Conservation (phyloP, 345 rosid species). For the Salix koriyanagi region DNA sequence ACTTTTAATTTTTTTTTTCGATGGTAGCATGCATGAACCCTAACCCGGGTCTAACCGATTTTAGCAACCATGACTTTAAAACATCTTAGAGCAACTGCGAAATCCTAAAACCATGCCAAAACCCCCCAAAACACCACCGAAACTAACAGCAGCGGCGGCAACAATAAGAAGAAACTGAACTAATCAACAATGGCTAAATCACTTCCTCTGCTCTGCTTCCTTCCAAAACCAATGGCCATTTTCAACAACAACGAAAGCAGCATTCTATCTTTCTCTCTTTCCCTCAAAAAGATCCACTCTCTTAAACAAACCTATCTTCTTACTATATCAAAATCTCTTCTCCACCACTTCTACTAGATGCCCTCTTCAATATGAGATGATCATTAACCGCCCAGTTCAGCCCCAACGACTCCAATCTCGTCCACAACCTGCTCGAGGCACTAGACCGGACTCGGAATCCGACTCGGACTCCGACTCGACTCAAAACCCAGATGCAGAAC, state of each 20-base stretch:
- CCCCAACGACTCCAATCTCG: slow-evolving; percentile 41
- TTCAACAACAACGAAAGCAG: slow-evolving; percentile 15
- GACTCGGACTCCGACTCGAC: slow-evolving; percentile 31
- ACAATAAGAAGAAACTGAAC: neutral
- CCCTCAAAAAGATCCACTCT: slow-evolving; percentile 23
- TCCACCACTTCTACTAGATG: slow-evolving; percentile 65
- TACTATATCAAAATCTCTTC: slow-evolving; percentile 25
- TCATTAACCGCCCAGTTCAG: slow-evolving; percentile 62
- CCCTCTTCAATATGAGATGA: slow-evolving; percentile 88
- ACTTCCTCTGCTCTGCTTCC: slow-evolving; percentile 28
- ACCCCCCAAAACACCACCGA: neutral
- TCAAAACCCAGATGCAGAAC: slow-evolving; percentile 36
- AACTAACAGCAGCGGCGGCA: no score
- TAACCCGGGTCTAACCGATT: no score
- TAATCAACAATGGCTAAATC: slow-evolving; percentile 34
- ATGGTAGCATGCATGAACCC: no score
- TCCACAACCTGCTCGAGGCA: slow-evolving; percentile 34
- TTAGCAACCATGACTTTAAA: no score
- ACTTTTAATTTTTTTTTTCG: no score
- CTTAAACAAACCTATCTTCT: slow-evolving; percentile 22
- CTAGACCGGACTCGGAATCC: slow-evolving; percentile 24
- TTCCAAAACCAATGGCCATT: slow-evolving; percentile 34
- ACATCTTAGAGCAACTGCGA: no score
- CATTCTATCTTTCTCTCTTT: slow-evolving; percentile 6
- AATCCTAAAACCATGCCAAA: slow-evolving; percentile 5